Evolutionary conservation across 495 filamentous ascomycete genomes (phyloP).

Genomic region (Aspergillus taichungensis): DNA sequence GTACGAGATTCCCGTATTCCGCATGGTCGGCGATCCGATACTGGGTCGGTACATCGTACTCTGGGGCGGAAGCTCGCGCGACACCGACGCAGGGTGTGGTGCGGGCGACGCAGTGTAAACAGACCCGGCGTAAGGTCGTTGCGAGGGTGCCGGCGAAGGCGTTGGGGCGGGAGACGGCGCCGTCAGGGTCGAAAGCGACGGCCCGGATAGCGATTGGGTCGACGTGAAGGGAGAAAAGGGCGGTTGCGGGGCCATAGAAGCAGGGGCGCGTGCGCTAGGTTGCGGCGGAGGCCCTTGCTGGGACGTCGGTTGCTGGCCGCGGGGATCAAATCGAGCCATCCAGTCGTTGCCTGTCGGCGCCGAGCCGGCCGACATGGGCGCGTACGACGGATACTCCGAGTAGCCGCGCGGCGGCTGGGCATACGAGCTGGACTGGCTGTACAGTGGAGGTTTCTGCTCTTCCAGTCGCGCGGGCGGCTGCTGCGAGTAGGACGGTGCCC

Average conservation of each 20-base stretch:
- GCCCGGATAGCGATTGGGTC: conserved; percentile 17
- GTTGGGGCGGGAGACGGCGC: conserved; percentile 33
- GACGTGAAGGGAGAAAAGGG: conserved; percentile 25
- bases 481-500: conserved; percentile 8
- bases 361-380: conserved; percentile 15
- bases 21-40: conserved; percentile 26
- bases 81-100: conserved; percentile 12
- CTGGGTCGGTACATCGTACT: conserved; percentile 21
- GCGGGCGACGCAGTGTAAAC: conserved; percentile 25
- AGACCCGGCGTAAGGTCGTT: conserved; percentile 27
- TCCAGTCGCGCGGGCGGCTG: conserved; percentile 13
- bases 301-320: conserved; percentile 26
- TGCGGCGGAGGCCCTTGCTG: conserved; percentile 16
- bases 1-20: conserved; percentile 24
- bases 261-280: conserved; percentile 14
- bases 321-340: conserved; percentile 39
- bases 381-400: conserved; percentile 28
- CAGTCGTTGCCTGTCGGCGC: conserved; percentile 33
- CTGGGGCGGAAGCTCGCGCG: conserved; percentile 26
- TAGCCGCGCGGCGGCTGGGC: conserved; percentile 25
- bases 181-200: conserved; percentile 18
- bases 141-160: conserved; percentile 28
- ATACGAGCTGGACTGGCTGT: conserved; percentile 23
- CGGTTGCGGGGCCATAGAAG: conserved; percentile 19
- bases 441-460: conserved; percentile 21